Evolutionary conservation across 2,329 filamentous ascomycete species (phyloP), one percentile per base, ranked within the genome.

Genomic region (Ophiostoma sp.): DNA sequence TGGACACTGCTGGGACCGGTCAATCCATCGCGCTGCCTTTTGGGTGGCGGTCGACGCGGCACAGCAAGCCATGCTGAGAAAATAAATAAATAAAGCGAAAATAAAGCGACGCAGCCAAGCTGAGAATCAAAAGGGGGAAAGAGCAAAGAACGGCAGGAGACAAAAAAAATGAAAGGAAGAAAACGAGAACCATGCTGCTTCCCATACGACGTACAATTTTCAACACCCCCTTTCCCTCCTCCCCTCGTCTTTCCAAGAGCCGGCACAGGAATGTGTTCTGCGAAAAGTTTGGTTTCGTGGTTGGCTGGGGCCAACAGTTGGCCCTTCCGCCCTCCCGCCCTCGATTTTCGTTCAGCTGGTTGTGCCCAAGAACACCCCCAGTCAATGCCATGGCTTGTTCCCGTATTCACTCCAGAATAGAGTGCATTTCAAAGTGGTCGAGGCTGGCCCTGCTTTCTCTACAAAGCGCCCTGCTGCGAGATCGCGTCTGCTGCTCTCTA

Each of bases 271-370:
- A 57, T 64, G 28, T 52, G 64, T 25, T 33, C 64, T 42, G 39
- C 19, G 22, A 25, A 61, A 25, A 61, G 36, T 31, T 45, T 28
- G 28, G 12, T 52, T 42, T 19, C 57, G 11, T 74, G 73, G 70
- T 61, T 72, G 64, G 70, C 55, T 31, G 15, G 70, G 70, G 28
- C 64, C 73, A 74, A 45, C 64, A 52, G 61, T 31, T 66, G 70
- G 66, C 28, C 64, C 55, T 70, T 63, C 45, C 73, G 45, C 31
- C 63, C 33, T 36, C 69, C 50, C 36, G 48, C 25, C 57, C 15
- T 31, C 45, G 70, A 52, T 36, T 71, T 48, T 42, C 28, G 8
- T 61, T 36, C 69, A 69, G 48, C 66, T 69, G 66, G 69, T 59
- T 36, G 31, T 57, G 50, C 39, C n/a, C 25, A 28, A 11, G 42